Base-by-base conservation (phyloP, 495 filamentous ascomycete genomes). In the Neurospora sp. region DNA sequence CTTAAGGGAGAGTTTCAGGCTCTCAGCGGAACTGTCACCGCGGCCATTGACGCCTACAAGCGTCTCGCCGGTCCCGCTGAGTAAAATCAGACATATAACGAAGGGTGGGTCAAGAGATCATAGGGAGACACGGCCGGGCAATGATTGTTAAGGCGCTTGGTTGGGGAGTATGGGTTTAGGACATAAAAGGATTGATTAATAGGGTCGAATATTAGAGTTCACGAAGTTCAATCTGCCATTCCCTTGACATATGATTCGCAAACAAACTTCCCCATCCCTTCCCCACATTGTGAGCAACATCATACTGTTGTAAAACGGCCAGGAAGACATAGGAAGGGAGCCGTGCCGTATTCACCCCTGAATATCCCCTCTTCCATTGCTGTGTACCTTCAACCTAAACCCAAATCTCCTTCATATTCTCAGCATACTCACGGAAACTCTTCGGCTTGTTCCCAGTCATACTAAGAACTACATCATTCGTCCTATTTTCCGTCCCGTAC, bases 401-500 rank as follows among this genome's bases (percentile, higher is more conserved):
- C 82, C 81, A 85, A 0, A 77, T 76, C 1, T 70, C 72, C 77
- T 78, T 81, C 22, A 78, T 76, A 35, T 76, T 76, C 77, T 81
- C 71, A 7, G 80, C 81, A 72, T 76, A 83, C 9, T 81, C 77
- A 9, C 73, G 39, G 27, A 85, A 85, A 44, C 27, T 71, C 70
- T 69, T 74, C n/a, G 82, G 81, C n/a, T 72, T 48, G 16, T 68
- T 65, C 0, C 84, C 82, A n/a, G 81, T 82, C 3, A 84, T 70
- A 7, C 70, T 74, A 31, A 80, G 65, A 18, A 85, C 78, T 20
- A 77, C 76, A 71, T 85, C 83, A 71, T 80, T 84, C 10, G 77
- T 79, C 11, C 81, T 72, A 14, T 84, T 80, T 76, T 85, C 84
- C 9, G 75, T 27, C 9, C 84, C 83, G 69, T 75, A 72, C 70